A percentile compares a stretch with the other conserved stretches of the same genome.
Evolutionary conservation across 495 filamentous ascomycete genomes (phyloP).

Genomic region (Saxophila tyrrhenica): DNA sequence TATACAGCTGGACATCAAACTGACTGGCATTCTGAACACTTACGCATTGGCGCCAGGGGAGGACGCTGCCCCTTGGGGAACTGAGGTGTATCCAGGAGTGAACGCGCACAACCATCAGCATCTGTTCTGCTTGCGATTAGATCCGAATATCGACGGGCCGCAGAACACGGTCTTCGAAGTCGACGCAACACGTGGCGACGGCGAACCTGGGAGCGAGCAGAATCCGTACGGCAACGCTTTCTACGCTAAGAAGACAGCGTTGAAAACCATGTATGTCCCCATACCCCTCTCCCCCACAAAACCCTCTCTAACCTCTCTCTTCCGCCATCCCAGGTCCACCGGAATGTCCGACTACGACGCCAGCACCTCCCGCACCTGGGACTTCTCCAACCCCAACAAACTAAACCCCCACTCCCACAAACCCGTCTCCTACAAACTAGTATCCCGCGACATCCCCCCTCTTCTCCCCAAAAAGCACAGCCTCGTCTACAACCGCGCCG

Average conservation of each 20-base stretch:
- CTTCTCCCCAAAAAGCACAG: slow-evolving; percentile 76
- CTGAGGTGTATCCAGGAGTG: slow-evolving; percentile 82
- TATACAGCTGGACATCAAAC: slow-evolving; percentile 87
- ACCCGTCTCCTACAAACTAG: slow-evolving; percentile 82
- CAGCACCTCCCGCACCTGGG: slow-evolving; percentile 72
- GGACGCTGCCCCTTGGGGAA: slow-evolving; percentile 82
- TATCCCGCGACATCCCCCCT: slow-evolving; percentile 68
- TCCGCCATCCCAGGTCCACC: slow-evolving; percentile 26
- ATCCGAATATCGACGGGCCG: slow-evolving; percentile 81
- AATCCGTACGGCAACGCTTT: slow-evolving; percentile 95
- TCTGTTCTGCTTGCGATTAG: slow-evolving; percentile 83
- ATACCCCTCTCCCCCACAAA: neutral
- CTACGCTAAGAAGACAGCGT: slow-evolving; percentile 78
- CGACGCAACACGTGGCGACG: slow-evolving; percentile 55
- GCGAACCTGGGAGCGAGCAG: slow-evolving; percentile 63
- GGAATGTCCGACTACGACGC: slow-evolving; percentile 74
- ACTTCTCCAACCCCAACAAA: slow-evolving; percentile 76
- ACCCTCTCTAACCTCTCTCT: neutral
- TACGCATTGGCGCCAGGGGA: slow-evolving; percentile 77
- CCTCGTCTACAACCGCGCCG: slow-evolving; percentile 87
- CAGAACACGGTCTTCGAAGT: slow-evolving; percentile 78
- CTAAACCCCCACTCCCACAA: slow-evolving; percentile 78
- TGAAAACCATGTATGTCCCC: slow-evolving; percentile 46
- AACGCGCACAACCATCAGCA: slow-evolving; percentile 89
- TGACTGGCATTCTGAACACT: slow-evolving; percentile 92